Base-by-base conservation (phyloP, 306 rosid species). In the Lathyrus sativus region DNA sequence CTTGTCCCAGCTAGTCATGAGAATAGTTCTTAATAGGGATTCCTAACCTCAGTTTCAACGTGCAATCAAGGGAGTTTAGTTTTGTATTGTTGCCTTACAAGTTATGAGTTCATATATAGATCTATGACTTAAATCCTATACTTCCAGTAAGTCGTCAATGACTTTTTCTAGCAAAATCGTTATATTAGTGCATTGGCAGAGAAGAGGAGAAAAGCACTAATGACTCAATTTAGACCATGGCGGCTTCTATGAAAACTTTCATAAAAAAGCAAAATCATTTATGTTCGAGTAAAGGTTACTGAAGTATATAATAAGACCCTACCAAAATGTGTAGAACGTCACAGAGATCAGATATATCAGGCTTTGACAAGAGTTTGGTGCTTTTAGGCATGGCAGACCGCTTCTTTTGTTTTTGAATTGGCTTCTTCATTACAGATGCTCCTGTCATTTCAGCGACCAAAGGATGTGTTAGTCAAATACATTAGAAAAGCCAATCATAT, bases 311-410 rank as follows among this genome's bases (percentile, higher is more conserved):
- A 1, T 4, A 61, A 76, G 74, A 67, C 43, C 88, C 67, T 84
- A 90, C 96, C 45, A 84, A 50, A 70, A 87, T 71, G 65, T 75
- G 80, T 61, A 90, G 78, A 76, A 82, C 75, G 67, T 80, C 80
- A 67, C 95, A 90, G 28, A 90, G 87, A 63, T 78, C 65, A 45
- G 80, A 80, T 62, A 87, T 57, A 65, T 76, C 91, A 2, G 79
- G 78, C 76, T 80, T 79, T 81, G 83, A 71, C 75, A 48, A 64
- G 50, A 54, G 62, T 62, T 78, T 76, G 41, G 80, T 74, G 64
- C 75, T 59, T 78, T 81, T 83, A 39, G 83, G 90, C 24, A 48
- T 76, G 60, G 75, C 82, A 60, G 19, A 68, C 67, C 62, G 70
- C 45, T 76, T 71, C 35, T 62, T 80, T 72, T 72, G 61, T 63